Conservation (phyloP, 208 protist species). For the Wallacemonas collosoma region DNA sequence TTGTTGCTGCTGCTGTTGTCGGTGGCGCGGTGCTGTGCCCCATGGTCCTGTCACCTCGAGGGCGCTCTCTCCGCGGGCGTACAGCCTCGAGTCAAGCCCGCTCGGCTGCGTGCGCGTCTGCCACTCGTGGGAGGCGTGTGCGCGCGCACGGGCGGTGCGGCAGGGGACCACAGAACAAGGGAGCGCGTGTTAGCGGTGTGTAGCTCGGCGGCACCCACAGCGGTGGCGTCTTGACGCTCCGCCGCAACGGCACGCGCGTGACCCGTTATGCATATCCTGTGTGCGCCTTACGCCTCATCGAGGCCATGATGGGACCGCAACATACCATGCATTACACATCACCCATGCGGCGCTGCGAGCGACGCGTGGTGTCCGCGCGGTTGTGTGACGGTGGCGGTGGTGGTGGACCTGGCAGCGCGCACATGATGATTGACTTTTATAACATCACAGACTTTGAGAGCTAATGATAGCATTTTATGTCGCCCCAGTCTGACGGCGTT, state of each 20-base stretch:
- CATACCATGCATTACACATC: constrained; percentile 16
- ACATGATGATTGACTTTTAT: not conserved
- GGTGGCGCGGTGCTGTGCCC: not conserved
- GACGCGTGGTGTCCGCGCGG: not conserved
- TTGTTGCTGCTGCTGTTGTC: too few species aligned
- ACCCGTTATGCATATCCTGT: constrained; percentile 18
- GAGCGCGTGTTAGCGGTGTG: constrained; percentile 14
- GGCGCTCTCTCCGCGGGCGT: constrained; percentile 18
- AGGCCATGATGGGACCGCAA: constrained; percentile 14
- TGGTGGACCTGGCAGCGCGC: not conserved
- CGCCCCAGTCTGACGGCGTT: not conserved
- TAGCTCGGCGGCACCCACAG: constrained; percentile 12
- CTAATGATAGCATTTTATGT: constrained; percentile 7
- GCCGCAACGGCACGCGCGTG: constrained; percentile 18
- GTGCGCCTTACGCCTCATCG: constrained; percentile 17
- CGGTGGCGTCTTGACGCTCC: constrained; percentile 16
- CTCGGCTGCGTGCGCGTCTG: not conserved
- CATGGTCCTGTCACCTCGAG: constrained; percentile 18
- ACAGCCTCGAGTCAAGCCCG: constrained; percentile 19
- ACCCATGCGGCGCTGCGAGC: not conserved
- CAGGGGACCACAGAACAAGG: constrained; percentile 19
- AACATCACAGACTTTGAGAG: constrained; percentile 4
- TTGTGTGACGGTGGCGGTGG: not conserved
- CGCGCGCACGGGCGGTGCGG: constrained; percentile 6
- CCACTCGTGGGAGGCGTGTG: not conserved